Evolutionary conservation across 169 alveolate species (phyloP).

Genomic region (Cryptosporidium baileyi): DNA sequence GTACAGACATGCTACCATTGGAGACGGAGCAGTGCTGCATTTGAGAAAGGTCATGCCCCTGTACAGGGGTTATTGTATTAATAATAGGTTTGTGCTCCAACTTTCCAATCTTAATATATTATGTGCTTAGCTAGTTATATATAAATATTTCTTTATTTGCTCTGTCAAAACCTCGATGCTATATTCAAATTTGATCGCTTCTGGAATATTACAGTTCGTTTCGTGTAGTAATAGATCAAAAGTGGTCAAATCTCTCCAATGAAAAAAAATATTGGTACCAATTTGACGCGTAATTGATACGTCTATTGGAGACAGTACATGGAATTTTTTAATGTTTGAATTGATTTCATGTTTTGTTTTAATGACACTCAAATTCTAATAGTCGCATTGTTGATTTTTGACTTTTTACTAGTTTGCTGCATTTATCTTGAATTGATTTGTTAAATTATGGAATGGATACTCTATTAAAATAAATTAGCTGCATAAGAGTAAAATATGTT

Average conservation of each 20-base stretch:
- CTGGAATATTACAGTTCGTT: not conserved
- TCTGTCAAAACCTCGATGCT: no score
- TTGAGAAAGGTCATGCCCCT: slow-evolving; percentile 64
- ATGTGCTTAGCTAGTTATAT: not conserved
- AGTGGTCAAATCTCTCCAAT: slow-evolving; percentile 17
- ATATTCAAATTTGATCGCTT: no score
- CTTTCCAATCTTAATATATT: not conserved
- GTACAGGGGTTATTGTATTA: slow-evolving; percentile 11
- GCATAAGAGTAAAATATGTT: no score
- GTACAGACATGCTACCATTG: slow-evolving; percentile 27
- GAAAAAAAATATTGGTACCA: not conserved
- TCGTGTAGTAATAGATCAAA: slow-evolving; percentile 6
- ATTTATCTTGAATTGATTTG: no score
- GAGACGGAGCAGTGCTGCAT: slow-evolving; percentile 60
- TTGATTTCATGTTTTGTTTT: no score
- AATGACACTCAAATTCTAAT: no score
- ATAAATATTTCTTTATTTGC: not conserved
- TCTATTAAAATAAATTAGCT: no score
- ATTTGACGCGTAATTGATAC: slow-evolving; percentile 60
- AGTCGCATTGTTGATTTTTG: no score
- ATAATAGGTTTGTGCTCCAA: slow-evolving; percentile 31
- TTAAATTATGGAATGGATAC: no score
- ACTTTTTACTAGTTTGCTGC: no score
- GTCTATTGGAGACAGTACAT: slow-evolving; percentile 69
- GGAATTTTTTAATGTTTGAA: not conserved